Evolutionary conservation across 2,329 filamentous ascomycete genomes (phyloP).

Genomic region (Pestalotiopsis sp.): DNA sequence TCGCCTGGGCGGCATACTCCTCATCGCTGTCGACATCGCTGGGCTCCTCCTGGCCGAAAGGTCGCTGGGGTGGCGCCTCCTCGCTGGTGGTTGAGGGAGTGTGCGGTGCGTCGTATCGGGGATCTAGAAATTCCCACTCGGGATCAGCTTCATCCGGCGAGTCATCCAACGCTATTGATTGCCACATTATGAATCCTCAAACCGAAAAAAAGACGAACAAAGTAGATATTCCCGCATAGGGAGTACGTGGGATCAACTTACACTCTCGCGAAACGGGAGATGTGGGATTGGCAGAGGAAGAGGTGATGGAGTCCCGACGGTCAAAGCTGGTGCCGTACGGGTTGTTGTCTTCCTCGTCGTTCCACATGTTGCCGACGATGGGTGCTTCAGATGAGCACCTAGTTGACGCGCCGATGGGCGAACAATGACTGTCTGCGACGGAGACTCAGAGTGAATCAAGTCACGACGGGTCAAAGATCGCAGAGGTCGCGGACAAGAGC

Average conservation of each 20-base stretch:
- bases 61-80: conserved; percentile 56
- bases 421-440: conserved; percentile 1
- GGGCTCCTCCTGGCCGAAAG: conserved; percentile 31
- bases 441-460: neutral
- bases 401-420: neutral
- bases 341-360: conserved; percentile 95
- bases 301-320: conserved; percentile 77
- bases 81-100: conserved; percentile 73
- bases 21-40: conserved; percentile 51
- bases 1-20: conserved; percentile 41
- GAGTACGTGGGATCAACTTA: conserved; percentile 41
- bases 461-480: neutral
- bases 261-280: conserved; percentile 60
- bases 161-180: conserved; percentile 37
- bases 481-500: neutral
- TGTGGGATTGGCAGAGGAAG: conserved; percentile 65
- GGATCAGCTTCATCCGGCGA: conserved; percentile 41
- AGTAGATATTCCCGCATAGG: conserved; percentile 12
- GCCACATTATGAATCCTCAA: conserved; percentile 34
- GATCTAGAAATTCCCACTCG: conserved; percentile 49
- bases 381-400: neutral
- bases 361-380: conserved; percentile 73
- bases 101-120: conserved; percentile 66
- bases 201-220: neutral
- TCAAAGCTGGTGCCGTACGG: conserved; percentile 92